A percentile compares a stretch with the other conserved stretches of the same genome.
phyloP scores from a whole-genome alignment of 257 asterid species.

The Cordia subcordata region DNA sequence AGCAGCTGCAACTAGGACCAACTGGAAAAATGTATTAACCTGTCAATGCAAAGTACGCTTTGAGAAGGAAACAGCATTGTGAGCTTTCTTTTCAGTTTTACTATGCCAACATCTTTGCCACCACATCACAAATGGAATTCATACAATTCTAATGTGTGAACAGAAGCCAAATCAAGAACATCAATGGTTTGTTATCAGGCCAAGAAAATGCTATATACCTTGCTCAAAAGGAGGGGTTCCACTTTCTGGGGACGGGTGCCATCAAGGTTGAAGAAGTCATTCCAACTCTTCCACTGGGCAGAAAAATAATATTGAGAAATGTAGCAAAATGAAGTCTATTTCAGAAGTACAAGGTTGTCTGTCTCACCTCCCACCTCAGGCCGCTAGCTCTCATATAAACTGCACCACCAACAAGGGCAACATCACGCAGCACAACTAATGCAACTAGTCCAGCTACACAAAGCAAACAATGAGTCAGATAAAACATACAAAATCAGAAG shows the following conservation, averaged over 20 bases:
- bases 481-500: background rate
- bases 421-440: conserved; percentile 75
- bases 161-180: no score
- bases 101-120: background rate
- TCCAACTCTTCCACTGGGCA: conserved; percentile 66
- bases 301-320: conserved; percentile 15
- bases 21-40: conserved; percentile 88
- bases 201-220: conserved; percentile 41
- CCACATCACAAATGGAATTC: no score
- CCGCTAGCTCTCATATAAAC: conserved; percentile 68
- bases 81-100: no score
- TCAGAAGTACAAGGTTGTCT: conserved; percentile 1
- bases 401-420: conserved; percentile 86
- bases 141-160: no score
- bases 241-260: conserved; percentile 66
- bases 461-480: conserved; percentile 4
- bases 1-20: conserved; percentile 81
- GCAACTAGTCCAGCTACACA: conserved; percentile 81
- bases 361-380: conserved; percentile 70
- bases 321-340: conserved; percentile 10
- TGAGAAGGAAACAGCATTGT: background rate
- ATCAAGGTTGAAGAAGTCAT: conserved; percentile 73
- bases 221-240: conserved; percentile 83
- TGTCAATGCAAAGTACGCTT: conserved; percentile 18
- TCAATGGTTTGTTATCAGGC: no score